phyloP scores from a whole-genome alignment of 768 basidiomycete species.

The Rhodotorula kratochvilovae region DNA sequence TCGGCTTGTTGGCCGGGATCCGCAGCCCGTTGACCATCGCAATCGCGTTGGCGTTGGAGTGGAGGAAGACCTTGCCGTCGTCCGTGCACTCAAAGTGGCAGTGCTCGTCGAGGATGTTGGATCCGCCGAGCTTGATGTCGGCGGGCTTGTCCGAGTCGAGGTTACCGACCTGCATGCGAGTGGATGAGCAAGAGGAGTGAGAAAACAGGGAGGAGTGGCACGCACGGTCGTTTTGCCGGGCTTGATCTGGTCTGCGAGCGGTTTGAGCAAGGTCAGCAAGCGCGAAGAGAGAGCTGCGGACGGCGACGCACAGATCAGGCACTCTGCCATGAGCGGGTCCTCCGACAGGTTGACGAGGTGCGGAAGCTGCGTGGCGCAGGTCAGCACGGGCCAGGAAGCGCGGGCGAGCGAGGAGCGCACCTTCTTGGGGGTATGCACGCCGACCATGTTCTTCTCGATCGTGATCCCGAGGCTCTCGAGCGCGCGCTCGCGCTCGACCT shows the following conservation, averaged over 20 bases:
- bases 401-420: slow-evolving; percentile 46
- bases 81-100: slow-evolving; percentile 83
- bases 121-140: slow-evolving; percentile 86
- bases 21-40: slow-evolving; percentile 94
- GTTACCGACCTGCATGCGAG: slow-evolving; percentile 65
- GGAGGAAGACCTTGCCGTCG: slow-evolving; percentile 69
- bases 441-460: slow-evolving; percentile 92
- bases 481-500: slow-evolving; percentile 95
- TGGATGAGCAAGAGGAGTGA: neutral
- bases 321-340: slow-evolving; percentile 84
- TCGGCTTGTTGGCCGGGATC: slow-evolving; percentile 68
- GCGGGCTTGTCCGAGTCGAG: slow-evolving; percentile 73
- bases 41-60: slow-evolving; percentile 71
- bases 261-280: neutral
- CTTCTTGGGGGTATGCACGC: slow-evolving; percentile 97
- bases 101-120: slow-evolving; percentile 85
- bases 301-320: slow-evolving; percentile 36
- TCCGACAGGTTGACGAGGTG: slow-evolving; percentile 72
- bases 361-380: slow-evolving; percentile 62
- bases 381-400: neutral
- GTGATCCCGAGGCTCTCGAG: slow-evolving; percentile 95
- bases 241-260: slow-evolving; percentile 67
- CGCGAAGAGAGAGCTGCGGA: neutral
- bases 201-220: slow-evolving; percentile 15
- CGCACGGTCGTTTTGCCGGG: slow-evolving; percentile 70